Base-by-base conservation (phyloP, 768 basidiomycete species). In the Leucosporidium scottii region DNA sequence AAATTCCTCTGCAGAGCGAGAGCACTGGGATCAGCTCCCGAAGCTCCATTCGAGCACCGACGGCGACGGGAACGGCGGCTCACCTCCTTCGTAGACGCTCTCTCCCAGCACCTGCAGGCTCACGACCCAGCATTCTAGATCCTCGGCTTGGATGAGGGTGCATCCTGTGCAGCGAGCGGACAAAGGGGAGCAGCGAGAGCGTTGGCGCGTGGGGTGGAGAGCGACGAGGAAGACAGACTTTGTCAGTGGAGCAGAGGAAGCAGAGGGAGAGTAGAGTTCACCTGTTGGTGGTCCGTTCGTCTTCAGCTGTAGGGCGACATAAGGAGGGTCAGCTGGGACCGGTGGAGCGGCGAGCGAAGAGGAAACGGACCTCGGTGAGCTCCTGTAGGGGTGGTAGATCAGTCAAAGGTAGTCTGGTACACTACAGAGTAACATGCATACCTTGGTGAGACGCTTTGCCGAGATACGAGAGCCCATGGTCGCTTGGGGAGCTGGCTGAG, bases 21-120 rank as follows among this genome's bases (percentile, higher is more conserved):
- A n/a, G 23, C 13, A 15, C 7, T 1, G 15, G 23, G 51, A 53
- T 53, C n/a, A 53, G 51, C 27, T 53, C 21, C 4, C 4, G 49
- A 5, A 7, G 7, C 18, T 7, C 7, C 5, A 25, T 5, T 7
- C 15, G 23, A 2, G n/a, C 34, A 28, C 3, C 17, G 34, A 23
- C 51, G 10, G n/a, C 18, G 27, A 58, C 34, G 28, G 49, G 62
- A 27, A 10, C 6, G 9, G 51, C n/a, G 9, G 51, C 65, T n/a
- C 49, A 74, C 79, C 62, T 74, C 87, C 91, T 81, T 85, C 76
- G 80, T 90, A 93, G 69, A 87, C 76, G 54, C 86, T 88, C 64
- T 93, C 91, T 81, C 51, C 51, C 17, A 91, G 83, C 61, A 92
- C 87, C 77, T 89, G 85, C 75, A 93, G 85, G 4, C 86, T 83